These are phyloP conservation scores for Pachysandra terminalis DNA, from an alignment of 164 flowering plant species.

Conservation along the genomic window DNA sequence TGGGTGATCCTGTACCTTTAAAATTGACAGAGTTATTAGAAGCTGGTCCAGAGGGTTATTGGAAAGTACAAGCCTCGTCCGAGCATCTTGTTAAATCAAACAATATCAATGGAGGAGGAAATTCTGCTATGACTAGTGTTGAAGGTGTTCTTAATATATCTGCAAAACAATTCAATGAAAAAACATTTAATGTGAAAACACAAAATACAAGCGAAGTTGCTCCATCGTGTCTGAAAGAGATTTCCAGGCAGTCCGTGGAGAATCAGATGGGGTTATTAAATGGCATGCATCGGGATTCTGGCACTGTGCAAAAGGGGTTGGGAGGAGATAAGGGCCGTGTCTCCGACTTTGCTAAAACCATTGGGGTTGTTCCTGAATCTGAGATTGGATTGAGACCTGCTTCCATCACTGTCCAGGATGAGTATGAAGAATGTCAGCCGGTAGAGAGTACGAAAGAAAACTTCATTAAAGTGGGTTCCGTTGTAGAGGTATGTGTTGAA, in stretches of 20 bases:
- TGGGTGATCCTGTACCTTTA: slow-evolving; percentile 68
- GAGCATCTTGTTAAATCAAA: slow-evolving; percentile 25
- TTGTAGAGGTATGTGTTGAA: slow-evolving; percentile 64
- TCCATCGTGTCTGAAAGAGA: slow-evolving; percentile 24
- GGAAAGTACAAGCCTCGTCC: slow-evolving; percentile 41
- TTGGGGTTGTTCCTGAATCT: slow-evolving; percentile 35
- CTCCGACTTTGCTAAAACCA: slow-evolving; percentile 31
- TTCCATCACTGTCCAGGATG: slow-evolving; percentile 16
- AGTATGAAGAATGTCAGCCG: slow-evolving; percentile 13
- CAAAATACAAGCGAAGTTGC: slow-evolving; percentile 9
- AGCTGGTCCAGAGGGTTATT: slow-evolving; percentile 70
- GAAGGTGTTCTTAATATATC: slow-evolving; percentile 19
- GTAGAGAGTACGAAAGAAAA: slow-evolving; percentile 24
- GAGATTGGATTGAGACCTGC: slow-evolving; percentile 26
- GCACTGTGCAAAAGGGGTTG: slow-evolving; percentile 26
- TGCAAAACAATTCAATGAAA: slow-evolving; percentile 18
- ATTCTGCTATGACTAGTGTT: slow-evolving; percentile 7
- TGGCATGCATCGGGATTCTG: slow-evolving; percentile 27
- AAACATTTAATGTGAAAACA: slow-evolving; percentile 17
- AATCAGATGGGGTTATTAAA: slow-evolving; percentile 23
- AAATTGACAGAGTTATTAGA: slow-evolving; percentile 41
- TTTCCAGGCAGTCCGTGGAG: slow-evolving; percentile 18
- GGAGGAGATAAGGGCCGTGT: slow-evolving; percentile 28
- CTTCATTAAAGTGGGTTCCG: slow-evolving; percentile 59
- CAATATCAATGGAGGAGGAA: slow-evolving; percentile 12